Conservation (phyloP, 129 eudicot genomes). For the Centaurea solstitialis region DNA sequence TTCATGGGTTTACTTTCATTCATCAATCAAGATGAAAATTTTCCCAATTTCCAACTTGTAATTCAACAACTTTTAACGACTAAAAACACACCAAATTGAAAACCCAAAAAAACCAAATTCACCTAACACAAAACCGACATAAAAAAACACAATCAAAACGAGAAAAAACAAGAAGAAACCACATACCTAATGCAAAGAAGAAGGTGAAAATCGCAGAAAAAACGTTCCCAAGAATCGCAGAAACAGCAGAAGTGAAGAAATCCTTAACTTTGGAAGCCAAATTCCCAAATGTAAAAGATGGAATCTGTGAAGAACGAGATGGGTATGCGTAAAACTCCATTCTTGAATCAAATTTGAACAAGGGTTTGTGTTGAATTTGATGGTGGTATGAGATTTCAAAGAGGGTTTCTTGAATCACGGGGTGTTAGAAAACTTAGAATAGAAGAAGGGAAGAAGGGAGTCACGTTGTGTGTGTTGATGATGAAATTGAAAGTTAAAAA, state of each 20-base stretch:
- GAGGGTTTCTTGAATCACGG: constrained; percentile 33
- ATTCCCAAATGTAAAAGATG: constrained; percentile 46
- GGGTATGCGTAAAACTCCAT: constrained; percentile 84
- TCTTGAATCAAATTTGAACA: neutral
- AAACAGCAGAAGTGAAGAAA: constrained; percentile 61
- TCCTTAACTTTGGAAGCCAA: constrained; percentile 49
- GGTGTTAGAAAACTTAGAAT: neutral
- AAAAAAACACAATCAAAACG: neutral
- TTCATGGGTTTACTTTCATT: neutral
- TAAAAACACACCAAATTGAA: neutral
- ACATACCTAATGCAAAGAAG: constrained; percentile 87
- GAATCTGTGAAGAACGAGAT: constrained; percentile 54
- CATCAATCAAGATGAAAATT: constrained; percentile 9
- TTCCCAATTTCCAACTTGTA: constrained; percentile 3
- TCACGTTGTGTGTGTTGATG: neutral
- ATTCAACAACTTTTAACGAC: constrained; percentile 4
- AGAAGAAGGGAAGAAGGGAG: neutral
- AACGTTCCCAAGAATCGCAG: constrained; percentile 68
- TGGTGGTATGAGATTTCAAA: neutral
- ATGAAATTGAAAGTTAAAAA: no score
- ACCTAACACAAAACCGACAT: constrained; percentile 5
- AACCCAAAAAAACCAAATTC: constrained; percentile 19
- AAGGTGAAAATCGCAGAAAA: constrained; percentile 93
- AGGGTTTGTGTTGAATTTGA: neutral
- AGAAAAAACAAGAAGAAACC: neutral